phyloP scores from a whole-genome alignment of 345 rosid species.

The Eucalyptus paniculata region DNA sequence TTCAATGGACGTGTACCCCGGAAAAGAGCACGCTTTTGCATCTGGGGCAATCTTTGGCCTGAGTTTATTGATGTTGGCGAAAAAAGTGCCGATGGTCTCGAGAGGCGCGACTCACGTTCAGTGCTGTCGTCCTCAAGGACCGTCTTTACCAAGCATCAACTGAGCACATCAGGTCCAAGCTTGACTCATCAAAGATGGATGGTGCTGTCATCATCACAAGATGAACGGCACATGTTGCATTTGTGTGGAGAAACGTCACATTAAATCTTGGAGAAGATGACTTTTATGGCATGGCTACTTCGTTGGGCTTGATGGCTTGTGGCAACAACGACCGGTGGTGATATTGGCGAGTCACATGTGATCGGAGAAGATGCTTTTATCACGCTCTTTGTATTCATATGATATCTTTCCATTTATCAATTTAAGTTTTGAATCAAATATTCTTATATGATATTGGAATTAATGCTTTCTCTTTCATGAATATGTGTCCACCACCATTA shows the following conservation, averaged over 20 bases:
- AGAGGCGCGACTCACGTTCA: neutral
- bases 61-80: neutral
- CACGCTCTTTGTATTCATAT: accelerated
- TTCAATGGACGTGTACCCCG: neutral
- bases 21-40: neutral
- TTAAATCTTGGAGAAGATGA: too few species aligned
- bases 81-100: neutral
- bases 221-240: neutral
- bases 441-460: neutral
- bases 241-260: neutral
- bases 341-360: accelerated
- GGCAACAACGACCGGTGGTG: neutral
- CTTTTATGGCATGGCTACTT: too few species aligned
- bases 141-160: neutral
- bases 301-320: neutral
- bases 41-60: neutral
- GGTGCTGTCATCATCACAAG: neutral
- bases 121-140: neutral
- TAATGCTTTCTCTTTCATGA: too few species aligned
- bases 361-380: neutral
- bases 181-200: neutral
- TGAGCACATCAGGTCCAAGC: neutral
- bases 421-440: too few species aligned
- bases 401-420: too few species aligned
- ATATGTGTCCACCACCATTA: accelerated